Evolutionary conservation across 2,329 filamentous ascomycete species (phyloP).

Genomic region (Fusarium sp.): DNA sequence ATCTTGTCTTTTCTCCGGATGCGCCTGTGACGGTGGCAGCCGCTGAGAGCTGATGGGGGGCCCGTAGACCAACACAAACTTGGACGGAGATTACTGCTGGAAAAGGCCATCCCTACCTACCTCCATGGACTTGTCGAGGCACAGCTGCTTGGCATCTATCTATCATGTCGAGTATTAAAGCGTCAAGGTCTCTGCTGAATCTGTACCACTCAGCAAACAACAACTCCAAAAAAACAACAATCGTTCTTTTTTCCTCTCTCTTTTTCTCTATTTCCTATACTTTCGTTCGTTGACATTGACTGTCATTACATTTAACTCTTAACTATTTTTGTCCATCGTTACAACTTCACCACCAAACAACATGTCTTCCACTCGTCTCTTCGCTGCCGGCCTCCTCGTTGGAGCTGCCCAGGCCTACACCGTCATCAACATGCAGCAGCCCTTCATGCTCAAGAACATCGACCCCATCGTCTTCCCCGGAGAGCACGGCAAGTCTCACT

Average conservation of each 20-base stretch:
- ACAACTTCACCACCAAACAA: constrained; percentile 13
- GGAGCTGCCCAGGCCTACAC: constrained; percentile 37
- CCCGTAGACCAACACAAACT: constrained; percentile 18
- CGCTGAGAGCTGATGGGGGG: background rate
- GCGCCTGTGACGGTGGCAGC: background rate
- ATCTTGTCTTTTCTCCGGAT: background rate
- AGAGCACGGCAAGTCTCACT: constrained; percentile 47
- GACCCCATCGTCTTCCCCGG: constrained; percentile 50
- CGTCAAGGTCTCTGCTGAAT: constrained; percentile 1
- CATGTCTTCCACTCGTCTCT: constrained; percentile 37
- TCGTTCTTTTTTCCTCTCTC: constrained; percentile 14
- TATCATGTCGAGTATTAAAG: constrained; percentile 6
- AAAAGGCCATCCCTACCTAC: background rate
- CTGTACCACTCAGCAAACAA: background rate
- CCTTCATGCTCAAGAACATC: constrained; percentile 51
- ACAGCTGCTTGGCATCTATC: constrained; percentile 4
- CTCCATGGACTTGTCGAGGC: background rate
- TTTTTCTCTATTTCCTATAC: background rate
- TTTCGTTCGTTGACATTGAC: constrained; percentile 35
- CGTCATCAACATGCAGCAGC: constrained; percentile 28
- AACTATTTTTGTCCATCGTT: background rate
- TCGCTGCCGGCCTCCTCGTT: constrained; percentile 30
- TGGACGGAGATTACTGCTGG: constrained; percentile 1
- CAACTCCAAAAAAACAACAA: background rate
- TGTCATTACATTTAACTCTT: constrained; percentile 26